Conservation (phyloP, 2,329 filamentous ascomycete species). For the Fusarium piperis region DNA sequence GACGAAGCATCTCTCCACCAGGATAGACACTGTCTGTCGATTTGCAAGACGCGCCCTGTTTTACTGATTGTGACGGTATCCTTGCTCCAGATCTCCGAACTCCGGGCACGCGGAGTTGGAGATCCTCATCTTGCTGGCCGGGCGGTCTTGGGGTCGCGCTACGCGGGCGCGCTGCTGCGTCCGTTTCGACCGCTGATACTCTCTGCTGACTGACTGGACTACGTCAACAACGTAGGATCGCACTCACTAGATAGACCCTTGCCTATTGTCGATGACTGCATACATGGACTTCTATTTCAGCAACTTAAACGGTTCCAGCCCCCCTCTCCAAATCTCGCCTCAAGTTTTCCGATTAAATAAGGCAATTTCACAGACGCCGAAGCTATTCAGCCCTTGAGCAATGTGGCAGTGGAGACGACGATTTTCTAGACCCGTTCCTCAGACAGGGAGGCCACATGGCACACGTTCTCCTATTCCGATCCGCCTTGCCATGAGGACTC, state of each 20-base stretch:
- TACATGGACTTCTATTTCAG: background rate
- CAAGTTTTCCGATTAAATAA: constrained; percentile 37
- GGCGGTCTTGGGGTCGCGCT: background rate
- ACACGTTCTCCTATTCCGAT: constrained; percentile 27
- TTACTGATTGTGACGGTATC: background rate
- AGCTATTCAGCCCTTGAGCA: constrained; percentile 15
- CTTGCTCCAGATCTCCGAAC: constrained; percentile 10
- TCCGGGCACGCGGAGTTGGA: constrained; percentile 1
- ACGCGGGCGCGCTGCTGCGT: constrained; percentile 12
- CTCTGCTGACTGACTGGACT: background rate
- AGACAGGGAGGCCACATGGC: constrained; percentile 41
- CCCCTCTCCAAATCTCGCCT: constrained; percentile 31
- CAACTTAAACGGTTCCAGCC: background rate
- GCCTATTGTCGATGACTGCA: background rate
- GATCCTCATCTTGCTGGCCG: constrained; percentile 12
- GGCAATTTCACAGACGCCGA: constrained; percentile 36
- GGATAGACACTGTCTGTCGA: background rate
- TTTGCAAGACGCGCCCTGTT: background rate
- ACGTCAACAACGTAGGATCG: background rate
- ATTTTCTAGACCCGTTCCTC: constrained; percentile 17
- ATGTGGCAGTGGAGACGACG: constrained; percentile 16
- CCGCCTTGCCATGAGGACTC: background rate
- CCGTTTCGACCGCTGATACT: background rate
- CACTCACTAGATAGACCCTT: constrained; percentile 8
- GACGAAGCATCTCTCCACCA: background rate